Percentiles rank a stretch among this genome's conserved stretches.
Evolutionary conservation across 139 green algal species (phyloP).

Genomic region (Chlorella sp.): DNA sequence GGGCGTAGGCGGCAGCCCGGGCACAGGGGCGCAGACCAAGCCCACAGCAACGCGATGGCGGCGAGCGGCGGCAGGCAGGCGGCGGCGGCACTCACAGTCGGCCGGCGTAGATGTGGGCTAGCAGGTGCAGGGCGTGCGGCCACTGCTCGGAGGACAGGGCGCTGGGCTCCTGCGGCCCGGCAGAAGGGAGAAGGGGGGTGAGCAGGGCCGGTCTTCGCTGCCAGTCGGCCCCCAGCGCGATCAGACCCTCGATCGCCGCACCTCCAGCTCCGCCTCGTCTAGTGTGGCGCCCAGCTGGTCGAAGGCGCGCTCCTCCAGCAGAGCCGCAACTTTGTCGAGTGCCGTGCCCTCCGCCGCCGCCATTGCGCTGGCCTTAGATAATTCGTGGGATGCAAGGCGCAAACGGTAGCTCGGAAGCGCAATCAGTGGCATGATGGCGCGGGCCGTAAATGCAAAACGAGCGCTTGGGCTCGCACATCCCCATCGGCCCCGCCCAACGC

Average conservation of each 20-base stretch:
- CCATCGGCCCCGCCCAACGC: too few species aligned
- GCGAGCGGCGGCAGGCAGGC: background rate
- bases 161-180: conserved; percentile 17
- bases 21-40: too few species aligned
- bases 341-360: too few species aligned
- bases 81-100: conserved; percentile 26
- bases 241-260: background rate
- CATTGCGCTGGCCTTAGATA: too few species aligned
- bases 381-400: too few species aligned
- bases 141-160: conserved; percentile 11
- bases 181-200: background rate
- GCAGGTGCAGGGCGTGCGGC: conserved; percentile 38
- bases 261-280: conserved; percentile 23
- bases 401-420: background rate
- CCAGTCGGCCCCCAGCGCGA: too few species aligned
- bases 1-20: too few species aligned
- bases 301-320: background rate
- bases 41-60: too few species aligned
- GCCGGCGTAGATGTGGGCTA: conserved; percentile 33
- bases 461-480: too few species aligned
- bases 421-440: too few species aligned
- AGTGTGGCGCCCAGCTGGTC: background rate
- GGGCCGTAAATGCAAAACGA: too few species aligned
- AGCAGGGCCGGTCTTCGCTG: background rate
- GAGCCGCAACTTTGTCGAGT: background rate